phyloP scores from a whole-genome alignment of 2,329 filamentous ascomycete genomes.

The Talaromyces atroroseus region DNA sequence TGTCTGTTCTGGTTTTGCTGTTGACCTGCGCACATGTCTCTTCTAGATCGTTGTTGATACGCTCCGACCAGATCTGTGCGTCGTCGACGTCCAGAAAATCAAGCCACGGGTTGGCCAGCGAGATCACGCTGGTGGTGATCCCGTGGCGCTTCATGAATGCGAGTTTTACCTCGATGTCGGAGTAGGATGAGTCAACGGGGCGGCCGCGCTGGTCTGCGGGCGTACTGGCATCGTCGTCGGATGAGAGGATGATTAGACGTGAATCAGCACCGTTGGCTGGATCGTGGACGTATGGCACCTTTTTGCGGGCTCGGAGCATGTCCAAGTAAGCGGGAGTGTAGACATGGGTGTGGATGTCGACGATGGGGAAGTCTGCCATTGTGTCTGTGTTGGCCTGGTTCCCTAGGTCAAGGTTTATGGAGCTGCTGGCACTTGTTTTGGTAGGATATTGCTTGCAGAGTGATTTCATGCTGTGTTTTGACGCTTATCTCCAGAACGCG shows the following conservation, averaged over 20 bases:
- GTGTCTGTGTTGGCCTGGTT: slow-evolving; percentile 11
- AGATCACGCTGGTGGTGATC: slow-evolving; percentile 79
- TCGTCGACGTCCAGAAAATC: slow-evolving; percentile 66
- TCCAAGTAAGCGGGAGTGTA: slow-evolving; percentile 57
- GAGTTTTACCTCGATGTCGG: slow-evolving; percentile 71
- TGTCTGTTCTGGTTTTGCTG: slow-evolving; percentile 16
- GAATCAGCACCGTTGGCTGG: slow-evolving; percentile 30
- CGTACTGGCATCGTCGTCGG: slow-evolving; percentile 39
- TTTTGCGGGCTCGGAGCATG: slow-evolving; percentile 50
- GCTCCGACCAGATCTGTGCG: slow-evolving; percentile 58
- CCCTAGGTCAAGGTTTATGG: too few relatives aligned
- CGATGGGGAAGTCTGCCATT: slow-evolving; percentile 36
- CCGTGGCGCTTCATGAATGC: slow-evolving; percentile 80
- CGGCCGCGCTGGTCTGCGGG: slow-evolving; percentile 57
- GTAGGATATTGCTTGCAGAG: too few relatives aligned
- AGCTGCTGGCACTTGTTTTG: too few relatives aligned
- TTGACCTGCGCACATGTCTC: slow-evolving; percentile 56
- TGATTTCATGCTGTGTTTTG: slow-evolving; percentile 1
- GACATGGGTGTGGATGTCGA: slow-evolving; percentile 60
- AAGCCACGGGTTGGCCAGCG: slow-evolving; percentile 88
- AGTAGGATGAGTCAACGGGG: slow-evolving; percentile 78
- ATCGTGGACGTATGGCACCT: slow-evolving; percentile 42
- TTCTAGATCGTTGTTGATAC: slow-evolving; percentile 74
- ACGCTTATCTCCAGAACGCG: neutral
- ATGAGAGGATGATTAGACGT: slow-evolving; percentile 43